A percentile compares a stretch with the other conserved stretches of the same genome.
These are phyloP conservation scores for Alectoria sarmentosa DNA, from an alignment of 495 filamentous ascomycete species.

Conservation along the genomic window DNA sequence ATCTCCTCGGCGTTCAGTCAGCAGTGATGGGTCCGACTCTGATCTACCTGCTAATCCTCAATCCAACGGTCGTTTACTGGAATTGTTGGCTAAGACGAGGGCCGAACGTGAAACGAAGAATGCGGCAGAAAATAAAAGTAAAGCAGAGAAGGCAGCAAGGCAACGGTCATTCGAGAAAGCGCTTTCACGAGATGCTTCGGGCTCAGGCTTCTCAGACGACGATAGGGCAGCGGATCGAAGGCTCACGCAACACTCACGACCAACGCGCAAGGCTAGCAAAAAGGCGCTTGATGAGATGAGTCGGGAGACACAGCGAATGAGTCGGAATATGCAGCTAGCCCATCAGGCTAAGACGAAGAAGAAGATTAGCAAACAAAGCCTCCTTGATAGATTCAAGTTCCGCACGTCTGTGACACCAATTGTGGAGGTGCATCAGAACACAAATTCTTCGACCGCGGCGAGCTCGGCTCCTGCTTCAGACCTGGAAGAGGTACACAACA, in stretches of 20 bases:
- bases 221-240: conserved; percentile 51
- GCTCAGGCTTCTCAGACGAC: conserved; percentile 37
- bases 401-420: conserved; percentile 34
- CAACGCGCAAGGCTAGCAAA: conserved; percentile 83
- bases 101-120: conserved; percentile 61
- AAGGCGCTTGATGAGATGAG: conserved; percentile 95
- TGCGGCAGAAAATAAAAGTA: conserved; percentile 44
- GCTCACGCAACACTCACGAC: conserved; percentile 57
- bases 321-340: conserved; percentile 81
- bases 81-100: conserved; percentile 63
- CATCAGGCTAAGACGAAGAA: conserved; percentile 88
- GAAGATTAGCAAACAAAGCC: conserved; percentile 76
- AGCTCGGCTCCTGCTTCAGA: conserved; percentile 45
- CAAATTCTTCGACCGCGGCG: conserved; percentile 37
- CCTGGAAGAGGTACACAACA: conserved; percentile 35
- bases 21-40: conserved; percentile 33
- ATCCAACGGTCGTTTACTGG: conserved; percentile 54
- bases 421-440: conserved; percentile 22
- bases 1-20: conserved; percentile 19
- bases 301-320: conserved; percentile 85
- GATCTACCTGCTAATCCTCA: conserved; percentile 40
- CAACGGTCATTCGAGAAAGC: conserved; percentile 37
- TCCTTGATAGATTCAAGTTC: conserved; percentile 82
- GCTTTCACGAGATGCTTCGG: conserved; percentile 19
- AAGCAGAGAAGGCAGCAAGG: conserved; percentile 45